Evolutionary conservation across 139 green algal species (phyloP), one percentile per base, ranked within the genome.

Genomic region (Limnomonas spitsbergensis): DNA sequence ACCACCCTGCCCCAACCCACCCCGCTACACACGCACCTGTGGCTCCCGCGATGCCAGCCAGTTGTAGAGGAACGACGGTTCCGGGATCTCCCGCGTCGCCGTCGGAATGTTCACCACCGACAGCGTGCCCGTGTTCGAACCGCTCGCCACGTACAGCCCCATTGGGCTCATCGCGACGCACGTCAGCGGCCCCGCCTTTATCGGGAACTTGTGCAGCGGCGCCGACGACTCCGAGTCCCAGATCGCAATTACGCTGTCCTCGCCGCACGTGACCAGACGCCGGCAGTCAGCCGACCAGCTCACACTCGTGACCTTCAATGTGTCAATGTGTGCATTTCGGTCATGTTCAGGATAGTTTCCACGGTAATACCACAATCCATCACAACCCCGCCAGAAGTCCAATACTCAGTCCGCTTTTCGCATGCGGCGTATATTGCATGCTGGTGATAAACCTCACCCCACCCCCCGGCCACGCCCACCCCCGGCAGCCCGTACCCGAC

Each of bases 41-140:
- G 52, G 52, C 38, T 87, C 83, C 71, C 81, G 69, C 4, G 38
- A 76, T 39, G 72, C 38, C 32, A 87, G 39, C 79, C 83, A 87
- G 79, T 84, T 67, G 76, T 84, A 87, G 7, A 87, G 79, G 79
- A 87, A 87, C 31, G 72, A 81, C 2, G 83, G 83, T 70, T 87
- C 83, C 3, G 83, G 83, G 35, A 76, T 52, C 39, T 29, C 40
- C n/a, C 77, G 76, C 26, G 66, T 53, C 1, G 79, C 36, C 0
- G 27, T 56, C 1, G 71, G 31, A 1, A 84, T 52, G 79, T 79
- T 87, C 70, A 42, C 75, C 26, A 87, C 72, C 2, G 71, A 81
- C 61, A 87, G 53, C 4, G 83, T 87, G 53, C 82, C 82, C 26
- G 79, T 79, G 47, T 40, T 79, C 27, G 73, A 77, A 9, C 82